phyloP scores from a whole-genome alignment of 2,329 filamentous ascomycete species.

The Xylariales sp. region DNA sequence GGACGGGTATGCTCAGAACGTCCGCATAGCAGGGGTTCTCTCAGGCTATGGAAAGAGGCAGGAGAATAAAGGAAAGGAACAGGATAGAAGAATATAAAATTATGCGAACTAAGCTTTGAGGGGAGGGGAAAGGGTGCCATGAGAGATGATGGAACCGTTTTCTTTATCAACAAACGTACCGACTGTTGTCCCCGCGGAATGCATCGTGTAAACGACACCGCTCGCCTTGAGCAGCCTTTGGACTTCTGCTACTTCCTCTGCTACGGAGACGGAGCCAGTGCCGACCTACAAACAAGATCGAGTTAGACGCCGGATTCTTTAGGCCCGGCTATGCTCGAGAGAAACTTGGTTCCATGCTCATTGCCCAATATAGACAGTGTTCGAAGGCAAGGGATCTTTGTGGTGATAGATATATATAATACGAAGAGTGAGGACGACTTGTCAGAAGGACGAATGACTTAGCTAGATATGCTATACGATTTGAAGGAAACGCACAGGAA shows the following conservation, averaged over 20 bases:
- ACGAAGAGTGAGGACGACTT: background rate
- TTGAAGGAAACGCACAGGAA: slow-evolving; percentile 67
- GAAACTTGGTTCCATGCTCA: too few species aligned
- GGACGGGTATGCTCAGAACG: background rate
- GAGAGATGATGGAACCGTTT: too few species aligned
- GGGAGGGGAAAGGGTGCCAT: background rate
- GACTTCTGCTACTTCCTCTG: slow-evolving; percentile 87
- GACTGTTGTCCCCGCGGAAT: slow-evolving; percentile 92
- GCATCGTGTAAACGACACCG: slow-evolving; percentile 87
- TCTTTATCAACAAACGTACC: slow-evolving; percentile 64
- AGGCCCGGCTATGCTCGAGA: background rate
- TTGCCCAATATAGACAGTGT: too few species aligned
- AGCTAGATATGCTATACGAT: too few species aligned
- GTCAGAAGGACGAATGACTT: too few species aligned
- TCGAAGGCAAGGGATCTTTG: too few species aligned
- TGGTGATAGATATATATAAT: slow-evolving; percentile 6
- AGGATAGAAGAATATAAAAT: background rate
- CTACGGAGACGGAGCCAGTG: slow-evolving; percentile 79
- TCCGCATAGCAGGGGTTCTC: background rate
- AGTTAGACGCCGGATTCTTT: background rate
- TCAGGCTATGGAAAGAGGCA: background rate
- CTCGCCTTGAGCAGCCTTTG: slow-evolving; percentile 85
- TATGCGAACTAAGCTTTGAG: background rate
- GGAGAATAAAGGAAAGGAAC: background rate
- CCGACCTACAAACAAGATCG: slow-evolving; percentile 71